A percentile compares a stretch with the other conserved stretches of the same genome.
Conservation (phyloP, 2,329 filamentous ascomycete species). For the Calonectria pseudoreteaudii region DNA sequence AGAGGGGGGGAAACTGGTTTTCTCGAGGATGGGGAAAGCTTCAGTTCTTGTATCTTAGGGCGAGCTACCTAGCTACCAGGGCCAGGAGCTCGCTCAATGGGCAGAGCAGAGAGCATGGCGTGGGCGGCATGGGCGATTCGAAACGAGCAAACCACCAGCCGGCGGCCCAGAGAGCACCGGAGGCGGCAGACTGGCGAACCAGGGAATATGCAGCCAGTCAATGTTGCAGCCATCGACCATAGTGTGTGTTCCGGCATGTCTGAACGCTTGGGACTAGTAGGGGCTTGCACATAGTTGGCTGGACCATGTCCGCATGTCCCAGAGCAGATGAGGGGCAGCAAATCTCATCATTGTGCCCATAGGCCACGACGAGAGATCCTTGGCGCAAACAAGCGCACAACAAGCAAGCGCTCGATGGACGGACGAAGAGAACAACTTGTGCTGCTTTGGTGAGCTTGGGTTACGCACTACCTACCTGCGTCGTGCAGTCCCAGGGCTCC, state of each 20-base stretch:
- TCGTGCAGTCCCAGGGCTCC: slow-evolving; percentile 31
- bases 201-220: slow-evolving; percentile 15
- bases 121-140: slow-evolving; percentile 18
- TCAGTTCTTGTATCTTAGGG: slow-evolving; percentile 25
- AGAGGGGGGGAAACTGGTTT: background rate
- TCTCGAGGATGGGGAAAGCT: slow-evolving; percentile 7
- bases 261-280: slow-evolving; percentile 14
- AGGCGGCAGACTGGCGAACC: slow-evolving; percentile 20
- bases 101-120: background rate
- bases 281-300: slow-evolving; percentile 10
- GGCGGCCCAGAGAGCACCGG: slow-evolving; percentile 3
- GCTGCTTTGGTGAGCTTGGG: background rate
- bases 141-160: slow-evolving; percentile 7
- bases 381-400: background rate
- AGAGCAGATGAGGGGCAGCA: background rate
- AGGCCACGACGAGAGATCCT: slow-evolving; percentile 10
- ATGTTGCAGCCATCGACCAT: slow-evolving; percentile 18
- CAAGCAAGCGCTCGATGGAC: background rate
- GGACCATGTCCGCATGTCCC: slow-evolving; percentile 13
- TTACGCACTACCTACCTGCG: slow-evolving; percentile 2
- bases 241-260: slow-evolving; percentile 20
- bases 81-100: slow-evolving; percentile 6
- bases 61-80: background rate
- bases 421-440: background rate
- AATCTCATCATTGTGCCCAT: slow-evolving; percentile 19